phyloP scores from a whole-genome alignment of 139 green algal species.

The Nannochloris sp. region DNA sequence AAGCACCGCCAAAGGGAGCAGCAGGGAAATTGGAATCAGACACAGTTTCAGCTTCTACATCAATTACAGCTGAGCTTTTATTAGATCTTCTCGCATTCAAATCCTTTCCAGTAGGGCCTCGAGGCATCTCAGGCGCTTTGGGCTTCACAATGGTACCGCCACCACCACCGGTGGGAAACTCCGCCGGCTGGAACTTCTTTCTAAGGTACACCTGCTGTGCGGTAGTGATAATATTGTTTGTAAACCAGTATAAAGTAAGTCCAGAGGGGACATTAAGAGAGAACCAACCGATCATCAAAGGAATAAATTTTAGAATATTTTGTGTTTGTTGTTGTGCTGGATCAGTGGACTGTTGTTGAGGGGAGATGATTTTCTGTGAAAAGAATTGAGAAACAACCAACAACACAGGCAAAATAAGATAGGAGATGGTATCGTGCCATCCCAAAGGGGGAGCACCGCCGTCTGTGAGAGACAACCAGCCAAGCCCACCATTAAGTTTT shows the following conservation, averaged over 20 bases:
- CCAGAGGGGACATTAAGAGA: slow-evolving; percentile 95
- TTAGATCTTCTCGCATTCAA: slow-evolving; percentile 34
- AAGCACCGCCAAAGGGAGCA: no score
- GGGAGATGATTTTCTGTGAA: slow-evolving; percentile 69
- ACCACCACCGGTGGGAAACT: not conserved
- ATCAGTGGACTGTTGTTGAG: slow-evolving; percentile 41
- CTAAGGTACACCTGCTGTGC: slow-evolving; percentile 60
- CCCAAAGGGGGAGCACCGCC: slow-evolving; percentile 58
- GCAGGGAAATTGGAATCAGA: slow-evolving; percentile 1
- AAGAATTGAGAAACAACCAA: slow-evolving; percentile 68
- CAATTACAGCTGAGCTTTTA: slow-evolving; percentile 1
- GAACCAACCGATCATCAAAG: slow-evolving; percentile 97
- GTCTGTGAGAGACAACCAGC: slow-evolving; percentile 67
- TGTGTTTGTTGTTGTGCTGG: slow-evolving; percentile 60
- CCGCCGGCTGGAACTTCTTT: slow-evolving; percentile 4
- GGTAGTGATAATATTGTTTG: slow-evolving; percentile 93
- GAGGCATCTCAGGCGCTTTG: slow-evolving; percentile 31
- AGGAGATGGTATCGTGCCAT: slow-evolving; percentile 53
- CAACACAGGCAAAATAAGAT: slow-evolving; percentile 62
- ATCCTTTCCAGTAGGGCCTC: slow-evolving; percentile 26
- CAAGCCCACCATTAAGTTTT: slow-evolving; percentile 43
- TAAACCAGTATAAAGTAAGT: slow-evolving; percentile 98
- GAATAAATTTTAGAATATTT: slow-evolving; percentile 93
- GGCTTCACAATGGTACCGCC: slow-evolving; percentile 29
- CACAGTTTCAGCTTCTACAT: slow-evolving; percentile 17